Percentiles rank a stretch among this genome's conserved stretches.
Evolutionary conservation across 805 yeast genomes (phyloP).

Genomic region (Ogataea pini): DNA sequence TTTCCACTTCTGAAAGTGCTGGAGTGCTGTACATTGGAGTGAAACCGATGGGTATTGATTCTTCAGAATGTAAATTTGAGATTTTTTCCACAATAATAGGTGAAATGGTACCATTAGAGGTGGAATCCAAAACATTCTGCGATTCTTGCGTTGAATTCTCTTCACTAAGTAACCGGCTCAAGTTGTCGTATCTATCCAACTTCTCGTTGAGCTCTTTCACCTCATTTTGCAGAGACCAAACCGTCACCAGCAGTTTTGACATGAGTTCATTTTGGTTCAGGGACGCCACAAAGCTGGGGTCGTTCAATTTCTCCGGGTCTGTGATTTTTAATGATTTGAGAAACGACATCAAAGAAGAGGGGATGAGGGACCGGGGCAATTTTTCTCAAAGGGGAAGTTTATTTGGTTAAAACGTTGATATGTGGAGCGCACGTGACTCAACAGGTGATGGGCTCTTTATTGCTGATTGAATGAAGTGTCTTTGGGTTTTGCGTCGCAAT

Average conservation of each 20-base stretch:
- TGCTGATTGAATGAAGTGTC: background rate
- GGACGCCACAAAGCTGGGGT: slow-evolving; percentile 18
- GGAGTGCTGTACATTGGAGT: slow-evolving; percentile 30
- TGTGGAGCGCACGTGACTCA: background rate
- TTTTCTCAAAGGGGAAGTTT: too few species aligned
- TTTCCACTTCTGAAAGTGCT: slow-evolving; percentile 25
- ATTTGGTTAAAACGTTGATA: too few species aligned
- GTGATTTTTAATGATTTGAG: slow-evolving; percentile 24
- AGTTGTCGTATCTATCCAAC: slow-evolving; percentile 22
- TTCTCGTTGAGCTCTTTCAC: slow-evolving; percentile 21
- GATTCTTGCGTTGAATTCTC: slow-evolving; percentile 15
- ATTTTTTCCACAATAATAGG: slow-evolving; percentile 23
- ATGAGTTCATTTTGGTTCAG: slow-evolving; percentile 26
- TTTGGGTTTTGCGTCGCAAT: background rate
- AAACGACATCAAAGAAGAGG: slow-evolving; percentile 17
- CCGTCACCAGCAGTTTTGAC: slow-evolving; percentile 22
- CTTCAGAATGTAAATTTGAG: slow-evolving; percentile 11
- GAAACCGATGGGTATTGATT: slow-evolving; percentile 24
- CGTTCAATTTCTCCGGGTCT: slow-evolving; percentile 24
- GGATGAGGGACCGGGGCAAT: background rate
- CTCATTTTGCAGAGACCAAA: slow-evolving; percentile 21
- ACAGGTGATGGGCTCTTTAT: background rate
- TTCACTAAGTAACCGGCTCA: slow-evolving; percentile 18
- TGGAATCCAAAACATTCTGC: background rate
- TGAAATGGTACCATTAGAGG: background rate